These are phyloP conservation scores for Henckelia pumila DNA, from an alignment of 257 asterid species.

Conservation along the genomic window DNA sequence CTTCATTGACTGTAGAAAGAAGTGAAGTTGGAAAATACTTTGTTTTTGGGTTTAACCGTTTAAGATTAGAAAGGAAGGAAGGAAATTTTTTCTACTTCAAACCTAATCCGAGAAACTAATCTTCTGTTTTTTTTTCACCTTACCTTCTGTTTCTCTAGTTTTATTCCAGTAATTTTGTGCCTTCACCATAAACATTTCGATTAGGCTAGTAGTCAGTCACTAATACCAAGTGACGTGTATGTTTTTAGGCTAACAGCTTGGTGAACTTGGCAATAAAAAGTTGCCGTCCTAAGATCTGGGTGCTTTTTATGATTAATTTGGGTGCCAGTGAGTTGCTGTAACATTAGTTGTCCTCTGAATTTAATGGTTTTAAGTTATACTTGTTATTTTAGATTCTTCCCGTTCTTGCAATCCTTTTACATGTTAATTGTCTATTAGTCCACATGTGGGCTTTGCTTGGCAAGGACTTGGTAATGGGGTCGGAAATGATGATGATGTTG, in stretches of 20 bases:
- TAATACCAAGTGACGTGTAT: neutral
- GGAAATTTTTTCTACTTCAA: neutral
- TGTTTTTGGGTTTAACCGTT: slow-evolving; percentile 9
- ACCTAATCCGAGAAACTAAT: neutral
- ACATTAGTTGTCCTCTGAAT: neutral
- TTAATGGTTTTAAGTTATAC: neutral
- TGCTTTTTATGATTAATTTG: neutral
- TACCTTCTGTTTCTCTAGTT: neutral
- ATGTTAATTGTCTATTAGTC: neutral
- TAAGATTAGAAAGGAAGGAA: neutral
- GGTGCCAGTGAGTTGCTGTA: neutral
- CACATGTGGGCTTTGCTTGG: neutral
- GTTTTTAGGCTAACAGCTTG: neutral
- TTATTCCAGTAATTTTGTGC: neutral
- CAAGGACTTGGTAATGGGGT: neutral
- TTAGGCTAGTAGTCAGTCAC: neutral
- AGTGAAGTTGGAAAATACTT: neutral
- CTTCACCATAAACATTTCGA: neutral
- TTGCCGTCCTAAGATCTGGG: neutral
- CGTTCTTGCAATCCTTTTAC: neutral
- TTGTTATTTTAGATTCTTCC: neutral
- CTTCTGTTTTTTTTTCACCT: neutral
- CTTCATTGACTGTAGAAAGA: slow-evolving; percentile 10
- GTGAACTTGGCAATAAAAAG: neutral
- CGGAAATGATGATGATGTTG: slow-evolving; percentile 11